Conservation (phyloP, 2,329 filamentous ascomycete genomes). For the Oidium heveae region DNA sequence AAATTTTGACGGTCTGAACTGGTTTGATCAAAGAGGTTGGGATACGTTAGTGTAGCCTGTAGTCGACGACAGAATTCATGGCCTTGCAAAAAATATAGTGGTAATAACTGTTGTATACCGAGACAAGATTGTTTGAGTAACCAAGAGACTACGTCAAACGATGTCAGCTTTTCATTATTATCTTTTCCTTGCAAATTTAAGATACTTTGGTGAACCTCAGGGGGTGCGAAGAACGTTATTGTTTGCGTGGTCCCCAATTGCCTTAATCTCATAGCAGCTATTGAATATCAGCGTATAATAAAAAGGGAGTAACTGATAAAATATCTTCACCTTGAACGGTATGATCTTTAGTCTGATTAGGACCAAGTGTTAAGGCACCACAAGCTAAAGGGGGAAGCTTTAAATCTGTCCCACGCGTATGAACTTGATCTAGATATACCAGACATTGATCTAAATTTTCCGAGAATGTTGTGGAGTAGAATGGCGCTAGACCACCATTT, state of each 20-base stretch:
- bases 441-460: conserved; percentile 6
- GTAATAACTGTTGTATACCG: conserved; percentile 29
- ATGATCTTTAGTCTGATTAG: conserved; percentile 13
- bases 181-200: conserved; percentile 17
- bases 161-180: neutral
- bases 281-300: neutral
- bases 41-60: conserved; percentile 21
- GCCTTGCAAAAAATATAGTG: conserved; percentile 33
- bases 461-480: conserved; percentile 6
- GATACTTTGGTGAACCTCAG: conserved; percentile 22
- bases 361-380: conserved; percentile 6
- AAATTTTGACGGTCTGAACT: conserved; percentile 17
- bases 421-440: conserved; percentile 9
- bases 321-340: conserved; percentile 22
- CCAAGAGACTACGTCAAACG: conserved; percentile 30
- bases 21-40: conserved; percentile 17
- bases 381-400: conserved; percentile 4
- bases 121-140: conserved; percentile 36
- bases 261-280: conserved; percentile 38
- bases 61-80: conserved; percentile 30
- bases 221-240: conserved; percentile 10
- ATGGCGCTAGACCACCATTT: conserved; percentile 2
- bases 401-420: conserved; percentile 8
- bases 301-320: neutral
- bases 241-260: conserved; percentile 21